These are phyloP conservation scores for Eucalyptus coolabah DNA, from an alignment of 345 rosid species.

Conservation along the genomic window DNA sequence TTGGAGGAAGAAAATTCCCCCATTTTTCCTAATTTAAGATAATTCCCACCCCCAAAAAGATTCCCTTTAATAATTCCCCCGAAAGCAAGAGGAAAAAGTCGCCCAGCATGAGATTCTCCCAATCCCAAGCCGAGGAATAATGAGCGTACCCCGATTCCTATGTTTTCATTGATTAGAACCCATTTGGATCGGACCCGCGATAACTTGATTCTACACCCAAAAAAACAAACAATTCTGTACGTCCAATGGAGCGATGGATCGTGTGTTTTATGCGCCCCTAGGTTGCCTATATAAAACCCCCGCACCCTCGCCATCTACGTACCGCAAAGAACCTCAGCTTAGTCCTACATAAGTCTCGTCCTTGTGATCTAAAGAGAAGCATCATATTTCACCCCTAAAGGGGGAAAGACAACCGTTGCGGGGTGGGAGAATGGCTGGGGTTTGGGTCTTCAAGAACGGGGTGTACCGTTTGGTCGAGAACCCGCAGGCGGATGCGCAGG, in stretches of 20 bases:
- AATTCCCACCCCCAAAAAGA: neutral
- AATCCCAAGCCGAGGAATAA: neutral
- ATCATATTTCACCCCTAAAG: neutral
- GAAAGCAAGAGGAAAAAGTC: neutral
- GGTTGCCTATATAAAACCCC: neutral
- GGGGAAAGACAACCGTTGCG: too few relatives aligned
- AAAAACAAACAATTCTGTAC: neutral
- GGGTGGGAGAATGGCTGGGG: slow-evolving; percentile 50
- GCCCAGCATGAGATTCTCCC: neutral
- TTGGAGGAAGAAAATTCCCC: neutral
- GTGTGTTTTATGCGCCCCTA: neutral
- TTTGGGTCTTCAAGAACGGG: slow-evolving; percentile 68
- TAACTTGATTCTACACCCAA: slow-evolving; percentile 25
- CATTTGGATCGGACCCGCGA: slow-evolving; percentile 19
- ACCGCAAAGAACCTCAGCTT: neutral
- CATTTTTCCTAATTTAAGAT: neutral
- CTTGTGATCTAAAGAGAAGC: neutral
- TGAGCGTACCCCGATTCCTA: neutral
- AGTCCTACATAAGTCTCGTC: neutral
- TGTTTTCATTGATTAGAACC: slow-evolving; percentile 1
- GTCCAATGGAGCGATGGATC: neutral
- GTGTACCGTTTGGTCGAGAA: slow-evolving; percentile 56
- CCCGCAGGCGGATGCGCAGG: slow-evolving; percentile 20
- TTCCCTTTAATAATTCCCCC: neutral
- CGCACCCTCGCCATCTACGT: neutral